Percentiles rank a stretch among this genome's conserved stretches.
These are phyloP conservation scores for Leccinum truebloodii DNA, from an alignment of 768 basidiomycete species.

Conservation along the genomic window DNA sequence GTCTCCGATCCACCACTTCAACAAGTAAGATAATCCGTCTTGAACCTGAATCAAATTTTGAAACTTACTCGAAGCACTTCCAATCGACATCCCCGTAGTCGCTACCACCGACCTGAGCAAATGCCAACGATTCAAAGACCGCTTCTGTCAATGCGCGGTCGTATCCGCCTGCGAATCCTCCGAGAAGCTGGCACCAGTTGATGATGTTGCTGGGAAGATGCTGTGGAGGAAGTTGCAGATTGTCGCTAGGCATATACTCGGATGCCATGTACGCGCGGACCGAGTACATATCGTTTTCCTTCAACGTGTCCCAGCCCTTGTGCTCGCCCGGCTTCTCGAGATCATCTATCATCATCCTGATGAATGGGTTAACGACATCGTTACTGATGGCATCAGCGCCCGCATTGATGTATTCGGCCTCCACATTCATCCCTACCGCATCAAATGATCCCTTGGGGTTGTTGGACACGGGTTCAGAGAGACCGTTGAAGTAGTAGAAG, in stretches of 20 bases:
- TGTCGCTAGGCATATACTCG: slow-evolving; percentile 25
- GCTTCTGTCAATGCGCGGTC: slow-evolving; percentile 38
- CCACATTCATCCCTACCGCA: slow-evolving; percentile 10
- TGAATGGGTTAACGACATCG: slow-evolving; percentile 25
- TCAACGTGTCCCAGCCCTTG: slow-evolving; percentile 30
- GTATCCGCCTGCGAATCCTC: slow-evolving; percentile 33
- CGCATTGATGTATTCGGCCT: slow-evolving; percentile 9
- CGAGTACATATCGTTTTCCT: slow-evolving; percentile 32
- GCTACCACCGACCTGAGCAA: slow-evolving; percentile 8
- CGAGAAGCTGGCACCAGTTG: slow-evolving; percentile 36
- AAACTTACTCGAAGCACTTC: slow-evolving; percentile 34
- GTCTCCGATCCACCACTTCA: slow-evolving; percentile 26
- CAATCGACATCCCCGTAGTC: slow-evolving; percentile 21
- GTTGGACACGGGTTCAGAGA: neutral
- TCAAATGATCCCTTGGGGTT: slow-evolving; percentile 6
- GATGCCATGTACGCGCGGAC: slow-evolving; percentile 26
- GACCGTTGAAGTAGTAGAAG: slow-evolving; percentile 14
- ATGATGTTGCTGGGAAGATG: slow-evolving; percentile 25
- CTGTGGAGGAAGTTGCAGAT: slow-evolving; percentile 17
- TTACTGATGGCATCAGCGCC: slow-evolving; percentile 21
- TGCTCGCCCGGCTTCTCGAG: slow-evolving; percentile 8
- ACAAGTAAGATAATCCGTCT: neutral
- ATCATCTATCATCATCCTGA: slow-evolving; percentile 20
- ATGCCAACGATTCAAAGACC: slow-evolving; percentile 33
- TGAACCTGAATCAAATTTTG: neutral